phyloP scores from a whole-genome alignment of 108 stramenopile species.

The Pseudonitzschia multiseries region DNA sequence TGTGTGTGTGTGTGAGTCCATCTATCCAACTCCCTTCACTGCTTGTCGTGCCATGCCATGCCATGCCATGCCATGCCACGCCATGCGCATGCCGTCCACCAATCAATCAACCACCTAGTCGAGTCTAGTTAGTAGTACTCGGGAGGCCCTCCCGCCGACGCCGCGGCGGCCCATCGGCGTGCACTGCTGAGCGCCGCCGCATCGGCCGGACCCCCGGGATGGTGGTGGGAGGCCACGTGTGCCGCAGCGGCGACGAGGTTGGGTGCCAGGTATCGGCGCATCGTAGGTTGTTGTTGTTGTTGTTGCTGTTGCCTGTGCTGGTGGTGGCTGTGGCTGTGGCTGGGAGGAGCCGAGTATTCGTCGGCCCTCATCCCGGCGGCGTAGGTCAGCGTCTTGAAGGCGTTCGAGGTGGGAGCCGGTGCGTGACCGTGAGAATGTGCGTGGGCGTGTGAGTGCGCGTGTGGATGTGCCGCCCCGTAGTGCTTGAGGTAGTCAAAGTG shows the following conservation, averaged over 20 bases:
- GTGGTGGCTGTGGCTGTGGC: constrained; percentile 20
- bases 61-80: too few species aligned
- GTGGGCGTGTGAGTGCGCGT: too few species aligned
- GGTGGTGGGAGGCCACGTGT: background rate
- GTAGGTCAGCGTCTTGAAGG: constrained; percentile 20
- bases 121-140: background rate
- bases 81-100: too few species aligned
- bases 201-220: background rate
- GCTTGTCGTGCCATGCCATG: too few species aligned
- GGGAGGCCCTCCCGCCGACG: background rate
- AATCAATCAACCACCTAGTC: background rate
- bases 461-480: background rate
- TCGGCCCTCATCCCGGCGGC: constrained; percentile 16
- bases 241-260: background rate
- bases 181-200: background rate
- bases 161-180: background rate
- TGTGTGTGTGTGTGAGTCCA: too few species aligned
- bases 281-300: too few species aligned
- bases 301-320: background rate
- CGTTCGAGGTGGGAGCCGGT: background rate
- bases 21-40: too few species aligned
- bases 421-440: too few species aligned
- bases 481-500: constrained; percentile 31
- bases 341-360: constrained; percentile 7
- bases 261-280: constrained; percentile 1